Base-by-base conservation (phyloP, 176 grass and related monocot genomes). In the Bothriochloa decipiens region DNA sequence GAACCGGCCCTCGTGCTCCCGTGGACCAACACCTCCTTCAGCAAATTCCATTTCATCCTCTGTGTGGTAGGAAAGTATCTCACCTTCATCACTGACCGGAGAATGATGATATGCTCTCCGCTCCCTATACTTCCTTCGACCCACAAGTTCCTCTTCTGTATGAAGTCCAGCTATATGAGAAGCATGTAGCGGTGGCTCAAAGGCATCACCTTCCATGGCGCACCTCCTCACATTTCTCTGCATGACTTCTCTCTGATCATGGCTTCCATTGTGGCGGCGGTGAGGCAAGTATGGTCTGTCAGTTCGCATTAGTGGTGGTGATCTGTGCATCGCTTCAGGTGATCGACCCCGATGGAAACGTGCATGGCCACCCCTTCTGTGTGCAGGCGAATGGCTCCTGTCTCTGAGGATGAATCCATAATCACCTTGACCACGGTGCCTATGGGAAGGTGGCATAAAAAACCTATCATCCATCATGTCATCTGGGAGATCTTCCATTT, bases 401-500 rank as follows among this genome's bases (percentile, higher is more conserved):
- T 84, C 75, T 62, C 89, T 83, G 2, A 40, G 89, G 28, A 87
- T 75, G 42, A 87, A 86, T 63, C 39, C 74, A 76, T 55, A 84
- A 37, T 84, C 89, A 70, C 29, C 75, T 25, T 63, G 89, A 39
- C 29, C 29, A 49, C 83, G 61, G 1, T 80, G 89, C 52, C 41
- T 69, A 80, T 35, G 75, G 37, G 66, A 65, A 86, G 74, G 79
- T 22, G 68, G 68, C 53, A 62, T 32, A 32, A 80, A 87, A 69
- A 80, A 87, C 13, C 75, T 68, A 3, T 87, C 84, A n/a, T 84
- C 80, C 75, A 87, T 83, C 89, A 90, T 87, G 68, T 80, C 61
- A 80, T 84, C 75, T 15, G 39, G 62, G 9, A 70, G 8, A 83
- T 83, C 72, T 47, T 86, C 88, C 43, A 83, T 79, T 47, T 87